These are phyloP conservation scores for Capniomyces stellatus DNA, from an alignment of 371 early-diverging fungal species.

Conservation along the genomic window DNA sequence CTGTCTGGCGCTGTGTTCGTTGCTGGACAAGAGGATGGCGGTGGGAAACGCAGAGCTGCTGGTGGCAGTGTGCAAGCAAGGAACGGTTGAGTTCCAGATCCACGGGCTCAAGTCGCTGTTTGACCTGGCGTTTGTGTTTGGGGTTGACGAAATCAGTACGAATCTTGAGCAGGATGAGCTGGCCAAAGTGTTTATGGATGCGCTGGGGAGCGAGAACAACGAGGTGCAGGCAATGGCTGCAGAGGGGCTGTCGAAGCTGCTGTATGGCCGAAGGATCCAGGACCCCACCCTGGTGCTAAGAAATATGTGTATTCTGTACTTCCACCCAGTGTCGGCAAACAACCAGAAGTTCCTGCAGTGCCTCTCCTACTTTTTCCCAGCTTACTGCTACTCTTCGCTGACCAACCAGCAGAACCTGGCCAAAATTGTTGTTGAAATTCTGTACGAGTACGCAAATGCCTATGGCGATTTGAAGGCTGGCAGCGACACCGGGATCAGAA, in stretches of 20 bases:
- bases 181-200: constrained; percentile 9
- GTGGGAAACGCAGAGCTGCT: constrained; percentile 1
- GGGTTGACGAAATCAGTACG: constrained; percentile 10
- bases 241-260: constrained; percentile 22
- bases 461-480: constrained; percentile 10
- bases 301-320: constrained; percentile 52
- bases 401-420: constrained; percentile 41
- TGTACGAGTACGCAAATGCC: constrained; percentile 13
- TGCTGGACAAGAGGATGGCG: constrained; percentile 30
- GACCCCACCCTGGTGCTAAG: constrained; percentile 32
- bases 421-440: constrained; percentile 13
- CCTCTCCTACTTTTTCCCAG: constrained; percentile 69
- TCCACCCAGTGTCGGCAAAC: constrained; percentile 39
- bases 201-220: constrained; percentile 12
- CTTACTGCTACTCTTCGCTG: constrained; percentile 46
- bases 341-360: constrained; percentile 60
- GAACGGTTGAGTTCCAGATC: constrained; percentile 16
- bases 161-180: constrained; percentile 10
- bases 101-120: constrained; percentile 21
- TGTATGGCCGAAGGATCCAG: constrained; percentile 19
- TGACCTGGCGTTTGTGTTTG: constrained; percentile 26
- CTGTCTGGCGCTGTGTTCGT: constrained; percentile 60
- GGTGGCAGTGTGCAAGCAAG: constrained; percentile 3
- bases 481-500: constrained; percentile 9
- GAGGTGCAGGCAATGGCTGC: constrained; percentile 19